phyloP scores from a whole-genome alignment of 352 stramenopile species.

The Phytophthora kernoviae region DNA sequence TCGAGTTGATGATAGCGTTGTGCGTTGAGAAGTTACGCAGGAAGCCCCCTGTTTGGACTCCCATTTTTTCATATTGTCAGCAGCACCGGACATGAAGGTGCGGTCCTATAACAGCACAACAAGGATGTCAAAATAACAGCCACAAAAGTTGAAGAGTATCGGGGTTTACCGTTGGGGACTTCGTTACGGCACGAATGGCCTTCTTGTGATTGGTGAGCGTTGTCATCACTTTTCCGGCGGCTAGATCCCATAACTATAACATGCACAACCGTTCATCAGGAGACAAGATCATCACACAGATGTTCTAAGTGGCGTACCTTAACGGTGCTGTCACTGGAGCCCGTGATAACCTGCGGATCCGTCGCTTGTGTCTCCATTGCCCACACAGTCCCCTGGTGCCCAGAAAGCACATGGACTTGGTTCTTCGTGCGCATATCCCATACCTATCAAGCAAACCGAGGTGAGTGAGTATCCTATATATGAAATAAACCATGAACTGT shows the following conservation, averaged over 20 bases:
- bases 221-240: slow-evolving; percentile 97
- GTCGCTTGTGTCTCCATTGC: slow-evolving; percentile 95
- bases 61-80: slow-evolving; percentile 99
- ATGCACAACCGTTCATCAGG: slow-evolving; percentile 1
- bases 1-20: slow-evolving; percentile 98
- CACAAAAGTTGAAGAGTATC: not conserved
- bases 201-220: slow-evolving; percentile 99
- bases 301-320: slow-evolving; percentile 59
- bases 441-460: slow-evolving; percentile 58
- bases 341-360: slow-evolving; percentile 95
- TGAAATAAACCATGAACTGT: slow-evolving; percentile 46
- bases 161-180: slow-evolving; percentile 77
- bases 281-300: not conserved
- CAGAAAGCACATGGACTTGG: slow-evolving; percentile 96
- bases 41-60: slow-evolving; percentile 95
- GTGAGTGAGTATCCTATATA: not conserved
- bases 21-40: slow-evolving; percentile 97
- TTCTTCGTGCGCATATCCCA: slow-evolving; percentile 99
- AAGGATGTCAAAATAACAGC: not conserved
- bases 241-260: slow-evolving; percentile 96
- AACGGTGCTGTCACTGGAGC: slow-evolving; percentile 94
- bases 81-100: slow-evolving; percentile 96
- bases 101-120: slow-evolving; percentile 80
- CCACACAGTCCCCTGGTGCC: slow-evolving; percentile 97
- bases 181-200: slow-evolving; percentile 91